Base-by-base conservation (phyloP, 2,329 filamentous ascomycete species). In the Diaporthe sp. region DNA sequence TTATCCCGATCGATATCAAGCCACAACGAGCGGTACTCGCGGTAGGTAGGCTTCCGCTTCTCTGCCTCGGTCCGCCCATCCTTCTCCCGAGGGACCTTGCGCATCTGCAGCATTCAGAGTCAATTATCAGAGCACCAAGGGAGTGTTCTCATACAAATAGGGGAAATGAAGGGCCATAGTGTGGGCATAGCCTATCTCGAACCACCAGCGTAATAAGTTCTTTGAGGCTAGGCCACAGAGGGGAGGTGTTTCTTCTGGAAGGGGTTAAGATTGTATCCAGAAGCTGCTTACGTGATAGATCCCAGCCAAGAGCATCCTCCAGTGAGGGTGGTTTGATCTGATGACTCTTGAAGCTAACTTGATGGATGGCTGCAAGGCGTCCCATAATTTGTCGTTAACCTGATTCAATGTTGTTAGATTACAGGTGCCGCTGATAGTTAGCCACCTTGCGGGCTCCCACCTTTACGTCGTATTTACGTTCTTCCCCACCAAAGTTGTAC, bases 271-370 rank as follows among this genome's bases (percentile, higher is more conserved):
- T n/a, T n/a, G n/a, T n/a, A n/a, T n/a, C n/a, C n/a, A n/a, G n/a
- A n/a, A n/a, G n/a, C n/a, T n/a, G n/a, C n/a, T n/a, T n/a, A n/a
- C n/a, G 4, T 61, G 58, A 30, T 61, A 61, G 1, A 61, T 61
- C 3, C 22, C 58, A 61, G 58, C 58, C 37, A 61, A 10, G 17
- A 61, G 58, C 58, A 61, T 61, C 35, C 58, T 61, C 35, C 58
- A 61, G 58, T 61, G 58, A 19, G 58, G 58, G 17, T 61, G 58
- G 15, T 61, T 61, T 30, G 58, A 61, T 17, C 58, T 61, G 13
- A 61, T 61, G 4, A 61, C 8, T 42, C 58, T 61, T 27, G 58
- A 61, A 42, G 58, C 37, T 10, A 61, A 19, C 13, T 30, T 61
- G 15, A 61, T 27, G 35, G 58, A 61, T 1, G 58, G 37, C 30